Conservation (phyloP, 768 basidiomycete species). For the Rhodotorula graminis region DNA sequence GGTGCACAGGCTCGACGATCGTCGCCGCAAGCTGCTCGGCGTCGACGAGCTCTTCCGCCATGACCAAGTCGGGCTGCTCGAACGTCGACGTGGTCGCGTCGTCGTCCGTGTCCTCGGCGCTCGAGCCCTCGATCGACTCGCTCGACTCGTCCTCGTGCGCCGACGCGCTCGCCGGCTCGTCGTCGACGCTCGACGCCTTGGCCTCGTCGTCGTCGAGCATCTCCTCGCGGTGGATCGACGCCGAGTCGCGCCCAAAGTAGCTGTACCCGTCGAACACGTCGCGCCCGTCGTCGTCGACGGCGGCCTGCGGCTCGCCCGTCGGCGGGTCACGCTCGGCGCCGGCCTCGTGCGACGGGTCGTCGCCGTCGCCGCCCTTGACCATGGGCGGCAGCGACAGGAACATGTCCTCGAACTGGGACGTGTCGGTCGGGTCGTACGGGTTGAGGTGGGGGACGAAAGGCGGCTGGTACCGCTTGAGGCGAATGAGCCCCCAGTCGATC, state of each 20-base stretch:
- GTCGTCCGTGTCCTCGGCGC: neutral
- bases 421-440: slow-evolving; percentile 86
- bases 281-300: slow-evolving; percentile 54
- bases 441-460: slow-evolving; percentile 70
- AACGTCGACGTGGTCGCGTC: too few species aligned
- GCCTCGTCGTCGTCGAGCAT: slow-evolving; percentile 49
- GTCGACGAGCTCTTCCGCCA: too few species aligned
- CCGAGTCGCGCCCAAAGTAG: slow-evolving; percentile 61
- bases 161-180: neutral
- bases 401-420: slow-evolving; percentile 93
- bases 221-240: slow-evolving; percentile 63
- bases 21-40: too few species aligned
- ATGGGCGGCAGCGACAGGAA: slow-evolving; percentile 94
- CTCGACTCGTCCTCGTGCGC: too few species aligned
- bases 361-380: slow-evolving; percentile 50
- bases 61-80: too few species aligned
- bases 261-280: slow-evolving; percentile 93
- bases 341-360: slow-evolving; percentile 56
- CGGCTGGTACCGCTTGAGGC: slow-evolving; percentile 90
- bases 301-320: slow-evolving; percentile 40
- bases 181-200: slow-evolving; percentile 5
- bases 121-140: too few species aligned
- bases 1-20: too few species aligned
- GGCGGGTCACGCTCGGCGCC: slow-evolving; percentile 45
- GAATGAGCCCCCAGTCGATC: slow-evolving; percentile 53